phyloP scores from a whole-genome alignment of 2,329 filamentous ascomycete species.

The Colletotrichum sp. region DNA sequence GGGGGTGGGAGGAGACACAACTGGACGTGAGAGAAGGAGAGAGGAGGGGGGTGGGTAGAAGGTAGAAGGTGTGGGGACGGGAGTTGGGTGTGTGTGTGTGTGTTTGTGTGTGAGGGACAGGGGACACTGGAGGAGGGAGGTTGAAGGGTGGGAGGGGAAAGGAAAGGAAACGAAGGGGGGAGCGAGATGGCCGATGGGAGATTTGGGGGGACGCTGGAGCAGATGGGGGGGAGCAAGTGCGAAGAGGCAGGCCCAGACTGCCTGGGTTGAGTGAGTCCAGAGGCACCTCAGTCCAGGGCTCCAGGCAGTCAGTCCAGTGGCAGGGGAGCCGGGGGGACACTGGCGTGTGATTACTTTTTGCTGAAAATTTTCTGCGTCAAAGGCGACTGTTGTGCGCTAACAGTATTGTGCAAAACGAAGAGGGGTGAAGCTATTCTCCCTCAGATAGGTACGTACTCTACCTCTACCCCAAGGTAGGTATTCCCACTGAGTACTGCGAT shows the following conservation, averaged over 20 bases:
- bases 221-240: background rate
- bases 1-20: background rate
- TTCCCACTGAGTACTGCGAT: too few relatives aligned
- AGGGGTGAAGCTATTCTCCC: background rate
- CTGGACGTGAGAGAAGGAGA: background rate
- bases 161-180: background rate
- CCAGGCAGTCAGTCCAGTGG: background rate
- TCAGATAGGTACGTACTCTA: background rate
- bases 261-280: background rate
- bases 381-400: slow-evolving; percentile 5
- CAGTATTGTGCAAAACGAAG: background rate
- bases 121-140: background rate
- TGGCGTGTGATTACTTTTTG: slow-evolving; percentile 8
- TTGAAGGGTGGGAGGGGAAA: background rate
- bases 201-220: background rate
- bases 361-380: slow-evolving; percentile 22
- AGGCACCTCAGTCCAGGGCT: background rate
- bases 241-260: background rate
- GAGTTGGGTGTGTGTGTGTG: background rate
- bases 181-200: background rate
- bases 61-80: background rate
- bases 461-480: too few relatives aligned
- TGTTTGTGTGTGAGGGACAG: background rate
- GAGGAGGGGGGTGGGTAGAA: background rate
- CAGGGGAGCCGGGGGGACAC: slow-evolving; percentile 1